Evolutionary conservation across 2,329 filamentous ascomycete species (phyloP), one percentile per base, ranked within the genome.

Genomic region (Xylariaceae sp.): DNA sequence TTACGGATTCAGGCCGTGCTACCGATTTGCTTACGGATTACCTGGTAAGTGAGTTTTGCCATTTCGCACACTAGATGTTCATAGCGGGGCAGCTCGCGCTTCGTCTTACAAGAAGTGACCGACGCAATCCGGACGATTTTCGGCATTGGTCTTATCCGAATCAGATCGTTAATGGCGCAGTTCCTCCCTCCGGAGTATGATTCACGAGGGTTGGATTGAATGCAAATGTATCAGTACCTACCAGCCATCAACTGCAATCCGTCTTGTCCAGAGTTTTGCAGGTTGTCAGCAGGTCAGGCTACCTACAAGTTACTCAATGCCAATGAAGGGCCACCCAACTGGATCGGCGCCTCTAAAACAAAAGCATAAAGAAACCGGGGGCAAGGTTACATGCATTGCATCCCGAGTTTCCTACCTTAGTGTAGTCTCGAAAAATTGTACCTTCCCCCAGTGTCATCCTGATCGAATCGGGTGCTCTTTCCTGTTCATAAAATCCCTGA

Each of bases 111-210:
- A 30, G 23, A 4, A 51, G 52, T 51, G 55, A 62, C 59, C 62
- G 62, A 63, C 51, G 53, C 54, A 62, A 62, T 63, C 62, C 62
- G 62, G 59, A 59, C 55, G 59, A 52, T 54, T 61, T 48, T 58
- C 55, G 51, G 11, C 53, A 13, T 42, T 42, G 37, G 37, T 8
- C 8, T 30, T 8, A 60, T 57, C 39, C 15, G 51, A 45, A 60
- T 57, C 39, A 13, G 51, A 45, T 30, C 23, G 17, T 56, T 56
- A 56, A 52, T 51, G 61, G 61, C 58, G 58, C 50, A 56, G 47
- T 42, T 42, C 11, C 37, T 42, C 37, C 37, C 37, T 42, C 37
- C 8, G 9, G 11, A 42, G 37, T 42, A 42, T 42, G 37, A 42
- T 42, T 42, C 37, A 42, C 37, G 37, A 42, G 11, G 37, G 8